These are phyloP conservation scores for Collybia sordida DNA, from an alignment of 768 basidiomycete species.

Conservation along the genomic window DNA sequence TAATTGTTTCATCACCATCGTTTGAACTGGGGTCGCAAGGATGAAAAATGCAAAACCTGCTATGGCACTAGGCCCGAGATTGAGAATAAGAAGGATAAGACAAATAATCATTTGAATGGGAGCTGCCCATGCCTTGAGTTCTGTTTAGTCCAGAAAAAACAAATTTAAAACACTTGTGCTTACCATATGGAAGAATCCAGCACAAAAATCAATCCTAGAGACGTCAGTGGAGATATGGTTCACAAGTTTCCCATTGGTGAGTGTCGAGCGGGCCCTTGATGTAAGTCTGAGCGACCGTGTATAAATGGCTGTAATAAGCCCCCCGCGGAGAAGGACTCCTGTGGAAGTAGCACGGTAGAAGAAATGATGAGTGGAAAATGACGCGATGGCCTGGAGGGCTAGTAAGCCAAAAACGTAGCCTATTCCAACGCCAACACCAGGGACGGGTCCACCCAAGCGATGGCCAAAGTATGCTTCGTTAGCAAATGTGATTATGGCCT, in stretches of 20 bases:
- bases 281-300: slow-evolving; percentile 74
- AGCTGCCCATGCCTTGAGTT: slow-evolving; percentile 58
- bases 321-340: slow-evolving; percentile 81
- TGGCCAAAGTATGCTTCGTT: slow-evolving; percentile 57
- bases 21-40: slow-evolving; percentile 72
- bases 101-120: slow-evolving; percentile 80
- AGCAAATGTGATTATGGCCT: slow-evolving; percentile 75
- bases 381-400: slow-evolving; percentile 62
- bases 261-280: slow-evolving; percentile 72
- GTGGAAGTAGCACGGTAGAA: slow-evolving; percentile 74
- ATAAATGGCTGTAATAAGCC: slow-evolving; percentile 87
- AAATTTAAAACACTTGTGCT: slow-evolving; percentile 6
- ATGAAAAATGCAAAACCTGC: slow-evolving; percentile 63
- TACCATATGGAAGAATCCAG: slow-evolving; percentile 76
- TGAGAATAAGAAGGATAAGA: slow-evolving; percentile 68
- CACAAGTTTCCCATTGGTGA: slow-evolving; percentile 87
- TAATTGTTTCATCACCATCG: slow-evolving; percentile 67
- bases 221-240: slow-evolving; percentile 94
- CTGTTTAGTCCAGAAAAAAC: not conserved
- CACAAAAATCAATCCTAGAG: slow-evolving; percentile 87
- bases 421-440: slow-evolving; percentile 57
- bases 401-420: slow-evolving; percentile 75
- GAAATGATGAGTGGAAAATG: slow-evolving; percentile 76
- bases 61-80: slow-evolving; percentile 65
- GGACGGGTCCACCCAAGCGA: slow-evolving; percentile 30